Conservation (phyloP, 371 early-diverging fungal genomes). For the Mortierella sp. region DNA sequence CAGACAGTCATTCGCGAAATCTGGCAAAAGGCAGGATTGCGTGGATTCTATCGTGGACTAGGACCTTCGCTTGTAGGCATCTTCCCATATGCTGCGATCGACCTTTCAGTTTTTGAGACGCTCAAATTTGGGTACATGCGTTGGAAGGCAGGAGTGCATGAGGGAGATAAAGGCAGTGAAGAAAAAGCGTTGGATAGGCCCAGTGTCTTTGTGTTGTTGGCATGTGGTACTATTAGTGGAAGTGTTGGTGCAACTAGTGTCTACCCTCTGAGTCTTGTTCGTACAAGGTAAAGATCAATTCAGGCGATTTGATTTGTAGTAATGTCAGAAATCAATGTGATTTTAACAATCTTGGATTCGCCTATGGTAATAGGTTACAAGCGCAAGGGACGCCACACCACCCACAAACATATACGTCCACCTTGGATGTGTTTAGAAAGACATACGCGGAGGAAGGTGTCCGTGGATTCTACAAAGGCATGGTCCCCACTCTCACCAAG, state of each 20-base stretch:
- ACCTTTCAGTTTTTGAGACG: constrained; percentile 83
- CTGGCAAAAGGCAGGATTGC: constrained; percentile 70
- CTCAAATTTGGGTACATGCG: constrained; percentile 78
- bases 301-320: background rate
- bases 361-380: constrained; percentile 70
- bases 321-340: too few relatives aligned
- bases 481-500: constrained; percentile 83
- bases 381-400: constrained; percentile 88
- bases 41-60: constrained; percentile 83
- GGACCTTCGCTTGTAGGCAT: constrained; percentile 77
- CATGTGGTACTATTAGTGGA: constrained; percentile 82
- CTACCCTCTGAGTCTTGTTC: constrained; percentile 83
- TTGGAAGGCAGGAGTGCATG: constrained; percentile 60
- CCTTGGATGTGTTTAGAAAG: constrained; percentile 77
- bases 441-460: constrained; percentile 68
- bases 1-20: constrained; percentile 66
- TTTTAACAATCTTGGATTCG: background rate
- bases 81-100: constrained; percentile 87
- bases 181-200: constrained; percentile 58
- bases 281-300: constrained; percentile 73
- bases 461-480: constrained; percentile 75
- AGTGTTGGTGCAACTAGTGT: constrained; percentile 80
- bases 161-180: constrained; percentile 51
- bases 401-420: constrained; percentile 76
- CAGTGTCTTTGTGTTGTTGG: constrained; percentile 71